Evolutionary conservation across 2,329 filamentous ascomycete genomes (phyloP), one percentile per base, ranked within the genome.

Genomic region (Trichoderma guizhouense): DNA sequence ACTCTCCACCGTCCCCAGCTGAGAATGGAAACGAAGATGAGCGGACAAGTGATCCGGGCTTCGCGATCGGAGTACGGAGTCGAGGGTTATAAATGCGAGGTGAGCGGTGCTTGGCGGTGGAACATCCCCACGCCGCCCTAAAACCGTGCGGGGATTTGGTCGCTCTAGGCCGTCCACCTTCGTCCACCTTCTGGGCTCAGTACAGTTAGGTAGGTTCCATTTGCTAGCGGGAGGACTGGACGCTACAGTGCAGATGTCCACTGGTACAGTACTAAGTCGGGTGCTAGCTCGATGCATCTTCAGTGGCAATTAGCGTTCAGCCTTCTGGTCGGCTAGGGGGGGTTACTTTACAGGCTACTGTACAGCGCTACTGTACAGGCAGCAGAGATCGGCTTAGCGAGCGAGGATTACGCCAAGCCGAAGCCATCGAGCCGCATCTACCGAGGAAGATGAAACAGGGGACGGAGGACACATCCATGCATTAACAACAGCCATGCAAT

Each of bases 41-140:
- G 51, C 66, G 66, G 66, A 69, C 66, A 43, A n/a, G 36, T 24
- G 55, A 47, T 69, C 66, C 66, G 66, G 66, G 66, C 55, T n/a
- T 58, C 28, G 32, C 18, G 58, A 47, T 69, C 66, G 66, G 66
- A 69, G 28, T 34, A 69, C 66, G 55, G 55, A 24, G 57, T 69
- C 55, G 66, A 47, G 39, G 34, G 66, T 69, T 69, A 69, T 69
- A 69, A 69, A 69, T 60, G 63, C 63, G 24, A 58, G 39, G n/a
- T 47, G 55, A 28, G 51, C 55, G 36, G 26, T 60, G 24, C 39
- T 43, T 43, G 39, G 39, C 39, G 39, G 39, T 43, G 39, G 24
- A 58, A 11, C 36, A 14, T 43, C 66, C 66, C 66, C 66, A 69
- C 26, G 24, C 51, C 34, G 26, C 66, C 8, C 66, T 69, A 32